Evolutionary conservation across 1,284 basidiomycete genomes (phyloP), one percentile per base, ranked within the genome.

Genomic region (Rhodotorula sp.): DNA sequence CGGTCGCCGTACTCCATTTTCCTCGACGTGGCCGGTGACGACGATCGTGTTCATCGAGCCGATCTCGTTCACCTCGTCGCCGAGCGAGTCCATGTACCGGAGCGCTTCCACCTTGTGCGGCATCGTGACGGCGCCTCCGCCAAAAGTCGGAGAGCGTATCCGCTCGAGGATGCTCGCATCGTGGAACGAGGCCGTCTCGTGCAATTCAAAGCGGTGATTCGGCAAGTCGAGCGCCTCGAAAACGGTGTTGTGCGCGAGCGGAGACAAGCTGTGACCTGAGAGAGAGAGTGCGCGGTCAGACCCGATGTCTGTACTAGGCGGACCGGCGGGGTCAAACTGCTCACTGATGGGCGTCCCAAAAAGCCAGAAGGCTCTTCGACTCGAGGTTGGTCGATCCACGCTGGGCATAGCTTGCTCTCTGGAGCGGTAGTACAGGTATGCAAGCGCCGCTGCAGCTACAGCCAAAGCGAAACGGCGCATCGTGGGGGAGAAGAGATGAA

Each of bases 71-170:
- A 92, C 94, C 54, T 92, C 88, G 3, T 87, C 86, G 0, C 91
- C 90, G 47, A 95, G 82, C 48, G 83, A 81, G 76, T 93, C 88
- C 54, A 97, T 85, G 21, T 90, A 83, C 2, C 88, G 85, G 56
- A 95, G 91, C 70, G 95, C 85, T 67, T 91, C 89, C 47, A 94
- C 83, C 81, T 97, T 97, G 84, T 89, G 88, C 5, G 94, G 94
- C 75, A 97, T 95, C 4, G 97, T 99, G 43, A 98, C 93, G 12
- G 91, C 93, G 4, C 94, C 95, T 3, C 97, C 97, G 23, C 94
- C 95, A 81, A 98, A 98, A 60, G 88, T 86, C 0, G 87, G 84
- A 14, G 52, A 57, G 10, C 15, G 28, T 21, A 98, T 83, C 3
- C 88, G 84, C 0, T 84, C 82, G 26, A 64, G 56, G 76, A 86